Evolutionary conservation across 2,329 filamentous ascomycete genomes (phyloP).

Genomic region (Ascochyta fabae): DNA sequence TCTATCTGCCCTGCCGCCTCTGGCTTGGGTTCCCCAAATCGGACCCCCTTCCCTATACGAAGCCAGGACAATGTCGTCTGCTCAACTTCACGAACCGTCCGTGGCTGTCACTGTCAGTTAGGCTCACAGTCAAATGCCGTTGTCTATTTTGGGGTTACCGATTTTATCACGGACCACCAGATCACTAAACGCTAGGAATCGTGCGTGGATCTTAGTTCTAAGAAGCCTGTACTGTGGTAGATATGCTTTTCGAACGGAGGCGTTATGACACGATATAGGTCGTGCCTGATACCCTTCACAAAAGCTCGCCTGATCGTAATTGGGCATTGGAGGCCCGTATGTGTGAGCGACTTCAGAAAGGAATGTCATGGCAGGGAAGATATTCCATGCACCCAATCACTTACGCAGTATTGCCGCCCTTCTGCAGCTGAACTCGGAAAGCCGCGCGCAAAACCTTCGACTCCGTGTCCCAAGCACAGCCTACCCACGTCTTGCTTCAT

Average conservation of each 20-base stretch:
- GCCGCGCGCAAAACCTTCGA: not conserved
- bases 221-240: not conserved
- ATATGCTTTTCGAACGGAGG: not conserved
- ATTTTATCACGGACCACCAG: no score
- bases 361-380: not conserved
- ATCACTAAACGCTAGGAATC: no score
- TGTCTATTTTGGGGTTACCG: not conserved
- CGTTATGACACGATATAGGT: not conserved
- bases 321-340: not conserved
- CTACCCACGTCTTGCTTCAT: not conserved
- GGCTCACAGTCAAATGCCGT: not conserved
- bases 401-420: slow-evolving; percentile 6
- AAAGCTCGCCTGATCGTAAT: not conserved
- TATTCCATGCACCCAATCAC: slow-evolving; percentile 3
- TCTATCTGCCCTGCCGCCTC: no score
- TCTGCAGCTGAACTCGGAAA: not conserved
- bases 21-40: no score
- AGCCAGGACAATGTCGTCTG: no score
- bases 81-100: not conserved
- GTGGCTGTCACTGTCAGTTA: not conserved
- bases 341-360: not conserved
- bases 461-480: not conserved
- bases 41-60: no score
- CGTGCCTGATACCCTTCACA: not conserved
- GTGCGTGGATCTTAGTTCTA: not conserved